phyloP scores from a whole-genome alignment of 768 basidiomycete genomes.

The Megacollybia marginata region DNA sequence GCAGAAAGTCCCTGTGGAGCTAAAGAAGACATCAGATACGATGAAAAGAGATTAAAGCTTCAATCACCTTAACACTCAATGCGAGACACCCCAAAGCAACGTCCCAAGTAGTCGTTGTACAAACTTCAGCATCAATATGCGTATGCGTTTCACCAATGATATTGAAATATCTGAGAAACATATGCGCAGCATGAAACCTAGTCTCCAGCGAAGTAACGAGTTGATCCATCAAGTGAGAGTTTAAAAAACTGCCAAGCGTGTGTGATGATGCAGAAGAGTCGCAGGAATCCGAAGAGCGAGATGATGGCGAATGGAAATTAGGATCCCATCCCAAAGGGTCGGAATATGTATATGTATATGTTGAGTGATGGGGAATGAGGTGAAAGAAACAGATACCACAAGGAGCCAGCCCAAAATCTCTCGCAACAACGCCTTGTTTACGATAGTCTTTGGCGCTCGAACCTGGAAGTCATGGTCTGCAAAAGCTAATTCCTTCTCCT shows the following conservation, averaged over 20 bases:
- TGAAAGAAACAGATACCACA: slow-evolving; percentile 21
- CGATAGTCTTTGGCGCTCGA: slow-evolving; percentile 11
- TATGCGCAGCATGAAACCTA: slow-evolving; percentile 56
- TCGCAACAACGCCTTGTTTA: slow-evolving; percentile 26
- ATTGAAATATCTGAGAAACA: slow-evolving; percentile 52
- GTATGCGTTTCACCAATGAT: slow-evolving; percentile 20
- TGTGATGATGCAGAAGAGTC: neutral
- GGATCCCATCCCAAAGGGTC: neutral
- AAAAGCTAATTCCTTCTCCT: slow-evolving; percentile 31
- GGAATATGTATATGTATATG: neutral
- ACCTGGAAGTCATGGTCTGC: slow-evolving; percentile 22
- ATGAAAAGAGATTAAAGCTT: too few relatives aligned
- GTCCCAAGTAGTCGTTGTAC: slow-evolving; percentile 44
- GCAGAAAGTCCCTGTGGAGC: slow-evolving; percentile 59
- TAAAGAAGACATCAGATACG: slow-evolving; percentile 14
- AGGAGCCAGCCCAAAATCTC: slow-evolving; percentile 39
- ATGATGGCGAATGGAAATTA: neutral
- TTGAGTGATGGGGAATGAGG: neutral
- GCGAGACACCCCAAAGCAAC: slow-evolving; percentile 51
- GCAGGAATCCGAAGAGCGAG: slow-evolving; percentile 1
- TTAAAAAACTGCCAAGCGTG: neutral
- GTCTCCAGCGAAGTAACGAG: slow-evolving; percentile 48
- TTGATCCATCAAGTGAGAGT: slow-evolving; percentile 40
- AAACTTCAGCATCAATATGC: slow-evolving; percentile 15
- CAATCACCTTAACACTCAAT: slow-evolving; percentile 54